These are phyloP conservation scores for Pseudogymnoascus sp. DNA, from an alignment of 2,329 filamentous ascomycete genomes.

Conservation along the genomic window DNA sequence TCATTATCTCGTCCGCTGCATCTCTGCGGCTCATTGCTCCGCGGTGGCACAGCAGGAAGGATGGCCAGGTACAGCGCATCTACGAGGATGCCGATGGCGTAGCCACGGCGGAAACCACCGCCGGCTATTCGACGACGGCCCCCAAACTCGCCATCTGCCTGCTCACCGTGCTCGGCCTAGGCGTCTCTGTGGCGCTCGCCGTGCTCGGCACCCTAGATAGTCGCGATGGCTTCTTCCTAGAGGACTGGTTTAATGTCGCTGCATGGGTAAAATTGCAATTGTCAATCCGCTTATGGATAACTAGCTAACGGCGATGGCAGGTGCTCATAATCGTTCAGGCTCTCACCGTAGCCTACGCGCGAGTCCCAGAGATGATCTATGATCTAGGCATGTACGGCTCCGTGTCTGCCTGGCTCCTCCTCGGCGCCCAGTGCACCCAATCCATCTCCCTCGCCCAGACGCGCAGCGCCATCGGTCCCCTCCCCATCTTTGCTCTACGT, in stretches of 20 bases:
- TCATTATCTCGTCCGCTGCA: conserved; percentile 33
- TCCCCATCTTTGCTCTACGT: conserved; percentile 37
- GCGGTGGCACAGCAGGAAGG: conserved; percentile 29
- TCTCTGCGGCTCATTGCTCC: conserved; percentile 29
- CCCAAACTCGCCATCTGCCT: conserved; percentile 48
- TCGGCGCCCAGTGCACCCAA: conserved; percentile 38
- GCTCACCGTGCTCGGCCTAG: conserved; percentile 45
- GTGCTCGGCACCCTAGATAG: conserved; percentile 40
- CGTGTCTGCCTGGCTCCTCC: conserved; percentile 38
- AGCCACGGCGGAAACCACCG: conserved; percentile 54
- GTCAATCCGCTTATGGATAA: not conserved
- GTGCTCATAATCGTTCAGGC: conserved; percentile 44
- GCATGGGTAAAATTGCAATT: conserved; percentile 51
- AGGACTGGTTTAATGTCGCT: conserved; percentile 51
- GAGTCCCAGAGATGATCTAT: conserved; percentile 44
- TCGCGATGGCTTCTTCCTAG: conserved; percentile 36
- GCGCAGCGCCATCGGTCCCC: conserved; percentile 14
- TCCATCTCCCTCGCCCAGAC: conserved; percentile 33
- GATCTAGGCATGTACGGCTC: conserved; percentile 44
- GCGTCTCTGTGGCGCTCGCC: conserved; percentile 47
- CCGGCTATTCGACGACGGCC: conserved; percentile 51
- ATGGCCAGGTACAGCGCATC: conserved; percentile 31
- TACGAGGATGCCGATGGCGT: conserved; percentile 65
- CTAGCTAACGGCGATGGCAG: conserved; percentile 30
- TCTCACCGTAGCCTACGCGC: conserved; percentile 39